Conservation (phyloP, 2,329 filamentous ascomycete genomes). For the Diatrype stigma region DNA sequence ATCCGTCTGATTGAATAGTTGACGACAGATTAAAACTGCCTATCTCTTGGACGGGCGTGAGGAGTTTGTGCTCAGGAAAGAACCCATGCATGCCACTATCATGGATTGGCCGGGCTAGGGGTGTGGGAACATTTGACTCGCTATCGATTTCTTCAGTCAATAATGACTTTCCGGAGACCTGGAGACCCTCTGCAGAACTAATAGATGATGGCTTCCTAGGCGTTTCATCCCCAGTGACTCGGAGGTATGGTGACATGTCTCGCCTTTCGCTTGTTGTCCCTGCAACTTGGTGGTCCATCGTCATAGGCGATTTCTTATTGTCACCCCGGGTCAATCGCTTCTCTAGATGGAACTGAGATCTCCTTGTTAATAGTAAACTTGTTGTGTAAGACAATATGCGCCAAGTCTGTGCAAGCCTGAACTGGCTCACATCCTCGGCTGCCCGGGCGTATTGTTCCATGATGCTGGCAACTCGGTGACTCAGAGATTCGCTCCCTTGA, state of each 20-base stretch:
- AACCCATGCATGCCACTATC: conserved; percentile 23
- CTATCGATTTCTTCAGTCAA: conserved; percentile 56
- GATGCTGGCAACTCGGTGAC: conserved; percentile 45
- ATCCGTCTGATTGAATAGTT: conserved; percentile 33
- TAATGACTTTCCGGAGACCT: conserved; percentile 37
- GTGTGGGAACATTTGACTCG: conserved; percentile 59
- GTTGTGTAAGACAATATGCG: conserved; percentile 55
- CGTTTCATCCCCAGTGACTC: conserved; percentile 16
- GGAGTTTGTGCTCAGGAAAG: conserved; percentile 30
- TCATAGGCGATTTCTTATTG: conserved; percentile 6
- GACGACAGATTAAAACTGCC: conserved; percentile 49
- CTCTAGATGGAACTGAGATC: conserved; percentile 56
- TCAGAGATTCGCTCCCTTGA: conserved; percentile 34
- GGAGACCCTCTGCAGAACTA: conserved; percentile 30
- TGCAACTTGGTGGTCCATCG: conserved; percentile 8
- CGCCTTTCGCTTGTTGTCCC: conserved; percentile 9
- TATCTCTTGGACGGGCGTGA: conserved; percentile 47
- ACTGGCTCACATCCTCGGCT: conserved; percentile 54
- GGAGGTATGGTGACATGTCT: conserved; percentile 14
- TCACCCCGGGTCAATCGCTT: conserved; percentile 35
- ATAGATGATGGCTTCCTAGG: conserved; percentile 22
- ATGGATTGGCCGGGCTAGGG: conserved; percentile 49
- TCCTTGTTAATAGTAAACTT: conserved; percentile 46
- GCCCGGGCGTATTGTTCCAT: conserved; percentile 54
- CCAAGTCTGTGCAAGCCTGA: conserved; percentile 62